phyloP scores from a whole-genome alignment of 768 basidiomycete species.

The Zangia roseola region DNA sequence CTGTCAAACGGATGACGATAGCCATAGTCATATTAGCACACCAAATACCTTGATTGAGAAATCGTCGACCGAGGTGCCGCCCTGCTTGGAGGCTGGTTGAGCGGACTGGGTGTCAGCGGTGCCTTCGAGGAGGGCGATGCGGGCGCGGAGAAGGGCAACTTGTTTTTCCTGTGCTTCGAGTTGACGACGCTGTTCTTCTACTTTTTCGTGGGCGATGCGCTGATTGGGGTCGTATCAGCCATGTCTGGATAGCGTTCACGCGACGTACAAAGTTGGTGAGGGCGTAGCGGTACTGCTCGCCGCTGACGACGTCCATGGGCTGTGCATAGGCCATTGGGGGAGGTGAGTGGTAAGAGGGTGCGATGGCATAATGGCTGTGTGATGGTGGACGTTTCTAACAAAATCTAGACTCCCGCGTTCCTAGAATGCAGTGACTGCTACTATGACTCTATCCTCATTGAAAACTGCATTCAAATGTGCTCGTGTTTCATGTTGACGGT shows the following conservation, averaged over 20 bases:
- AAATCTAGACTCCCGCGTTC: too few species aligned
- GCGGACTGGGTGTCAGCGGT: slow-evolving; percentile 40
- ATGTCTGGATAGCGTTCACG: neutral
- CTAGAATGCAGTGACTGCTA: too few species aligned
- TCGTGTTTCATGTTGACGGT: too few species aligned
- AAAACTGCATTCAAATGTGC: too few species aligned
- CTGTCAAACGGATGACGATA: slow-evolving; percentile 36
- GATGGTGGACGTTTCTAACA: too few species aligned
- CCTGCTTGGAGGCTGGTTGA: slow-evolving; percentile 31
- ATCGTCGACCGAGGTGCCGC: slow-evolving; percentile 74
- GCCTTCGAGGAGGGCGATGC: slow-evolving; percentile 76
- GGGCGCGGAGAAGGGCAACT: slow-evolving; percentile 66
- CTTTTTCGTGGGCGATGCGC: slow-evolving; percentile 88
- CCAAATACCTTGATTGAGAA: slow-evolving; percentile 89
- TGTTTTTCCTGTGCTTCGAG: slow-evolving; percentile 84
- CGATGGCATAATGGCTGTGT: too few species aligned
- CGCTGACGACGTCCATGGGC: slow-evolving; percentile 36
- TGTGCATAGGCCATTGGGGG: slow-evolving; percentile 19
- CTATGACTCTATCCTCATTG: too few species aligned
- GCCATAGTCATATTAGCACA: too few species aligned
- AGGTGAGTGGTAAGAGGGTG: neutral
- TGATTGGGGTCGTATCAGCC: slow-evolving; percentile 24
- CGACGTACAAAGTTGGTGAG: slow-evolving; percentile 73
- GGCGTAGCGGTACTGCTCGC: slow-evolving; percentile 80
- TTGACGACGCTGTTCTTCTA: slow-evolving; percentile 76